phyloP scores from a whole-genome alignment of 2,329 filamentous ascomycete genomes.

The Alternaria atra region DNA sequence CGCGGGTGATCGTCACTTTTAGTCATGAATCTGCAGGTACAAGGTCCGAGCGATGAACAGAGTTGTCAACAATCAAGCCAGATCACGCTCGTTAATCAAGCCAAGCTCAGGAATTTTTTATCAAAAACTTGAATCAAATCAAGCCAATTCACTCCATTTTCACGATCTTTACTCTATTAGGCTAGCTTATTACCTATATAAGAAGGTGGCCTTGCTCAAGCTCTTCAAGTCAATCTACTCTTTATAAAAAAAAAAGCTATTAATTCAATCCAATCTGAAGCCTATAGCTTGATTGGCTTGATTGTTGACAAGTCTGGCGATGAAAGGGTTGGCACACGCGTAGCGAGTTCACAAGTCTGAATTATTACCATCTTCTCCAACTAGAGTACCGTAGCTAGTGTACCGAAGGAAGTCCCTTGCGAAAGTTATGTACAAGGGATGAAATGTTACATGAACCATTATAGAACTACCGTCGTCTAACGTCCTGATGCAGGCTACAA shows the following conservation, averaged over 20 bases:
- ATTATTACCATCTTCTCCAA: not conserved
- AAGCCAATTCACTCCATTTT: no score
- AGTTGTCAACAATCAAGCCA: no score
- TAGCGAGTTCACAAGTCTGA: not conserved
- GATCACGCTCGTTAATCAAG: no score
- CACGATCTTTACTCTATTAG: no score
- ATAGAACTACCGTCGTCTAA: not conserved
- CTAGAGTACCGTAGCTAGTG: not conserved
- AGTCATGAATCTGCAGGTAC: slow-evolving; percentile 17
- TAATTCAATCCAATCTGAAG: no score
- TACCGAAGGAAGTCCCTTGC: no score
- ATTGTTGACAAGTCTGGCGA: not conserved
- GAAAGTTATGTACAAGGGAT: not conserved
- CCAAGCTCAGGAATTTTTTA: not conserved
- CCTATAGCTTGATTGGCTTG: no score
- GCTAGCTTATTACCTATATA: no score
- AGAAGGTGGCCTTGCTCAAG: no score
- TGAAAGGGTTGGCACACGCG: not conserved
- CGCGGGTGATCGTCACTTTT: slow-evolving; percentile 8
- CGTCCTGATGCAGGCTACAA: not conserved
- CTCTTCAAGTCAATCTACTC: no score
- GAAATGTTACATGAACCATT: not conserved
- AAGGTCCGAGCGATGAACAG: slow-evolving; percentile 9
- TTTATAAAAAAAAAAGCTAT: no score
- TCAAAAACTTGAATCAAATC: no score